Evolutionary conservation across 768 basidiomycete species (phyloP).

Genomic region (Tylopilus balloui): DNA sequence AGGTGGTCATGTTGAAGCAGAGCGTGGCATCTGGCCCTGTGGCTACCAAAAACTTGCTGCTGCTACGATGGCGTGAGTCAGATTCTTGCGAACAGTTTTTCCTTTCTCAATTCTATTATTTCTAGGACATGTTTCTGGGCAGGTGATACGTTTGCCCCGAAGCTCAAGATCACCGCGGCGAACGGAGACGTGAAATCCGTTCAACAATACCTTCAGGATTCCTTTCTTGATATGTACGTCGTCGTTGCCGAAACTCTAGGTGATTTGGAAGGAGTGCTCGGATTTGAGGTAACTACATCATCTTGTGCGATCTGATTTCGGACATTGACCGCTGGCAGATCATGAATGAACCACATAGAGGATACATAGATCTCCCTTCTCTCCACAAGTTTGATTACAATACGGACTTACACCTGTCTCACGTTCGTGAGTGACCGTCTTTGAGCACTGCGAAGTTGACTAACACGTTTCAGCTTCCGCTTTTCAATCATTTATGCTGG

Average conservation of each 20-base stretch:
- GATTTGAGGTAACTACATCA: slow-evolving; percentile 67
- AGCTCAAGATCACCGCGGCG: slow-evolving; percentile 49
- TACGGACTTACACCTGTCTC: slow-evolving; percentile 83
- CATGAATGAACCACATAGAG: slow-evolving; percentile 93
- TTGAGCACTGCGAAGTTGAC: background rate
- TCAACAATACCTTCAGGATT: slow-evolving; percentile 78
- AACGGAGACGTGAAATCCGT: slow-evolving; percentile 54
- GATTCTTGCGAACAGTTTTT: background rate
- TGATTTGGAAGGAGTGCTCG: slow-evolving; percentile 73
- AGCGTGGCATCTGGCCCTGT: slow-evolving; percentile 87
- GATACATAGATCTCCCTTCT: slow-evolving; percentile 80
- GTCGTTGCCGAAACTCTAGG: slow-evolving; percentile 63
- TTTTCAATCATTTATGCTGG: slow-evolving; percentile 88
- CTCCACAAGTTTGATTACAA: slow-evolving; percentile 90
- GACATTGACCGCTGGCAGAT: slow-evolving; percentile 44
- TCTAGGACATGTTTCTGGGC: slow-evolving; percentile 89
- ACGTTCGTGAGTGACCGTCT: slow-evolving; percentile 54
- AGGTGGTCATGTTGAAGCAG: slow-evolving; percentile 69
- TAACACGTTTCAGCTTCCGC: slow-evolving; percentile 55
- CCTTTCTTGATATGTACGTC: slow-evolving; percentile 77
- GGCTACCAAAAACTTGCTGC: slow-evolving; percentile 94
- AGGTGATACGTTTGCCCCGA: slow-evolving; percentile 81
- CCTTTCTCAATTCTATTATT: background rate
- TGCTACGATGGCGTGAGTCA: slow-evolving; percentile 82
- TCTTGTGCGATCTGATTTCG: background rate